A percentile compares a stretch with the other conserved stretches of the same genome.
Conservation (phyloP, 345 rosid species). For the Hibiscus tridactylites region DNA sequence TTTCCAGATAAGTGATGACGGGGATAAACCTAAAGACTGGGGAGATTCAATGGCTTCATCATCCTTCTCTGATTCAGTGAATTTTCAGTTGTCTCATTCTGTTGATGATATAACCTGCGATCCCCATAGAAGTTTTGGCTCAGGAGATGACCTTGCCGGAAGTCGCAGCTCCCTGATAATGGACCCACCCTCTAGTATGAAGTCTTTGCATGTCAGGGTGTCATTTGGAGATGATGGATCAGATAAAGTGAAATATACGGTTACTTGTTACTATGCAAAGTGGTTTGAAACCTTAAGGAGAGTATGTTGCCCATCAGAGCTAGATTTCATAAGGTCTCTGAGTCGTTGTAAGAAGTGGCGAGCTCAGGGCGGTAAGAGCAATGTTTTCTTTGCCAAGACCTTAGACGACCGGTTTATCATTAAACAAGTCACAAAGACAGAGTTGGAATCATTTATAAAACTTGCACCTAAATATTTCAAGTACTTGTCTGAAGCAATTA, state of each 20-base stretch:
- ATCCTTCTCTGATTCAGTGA: constrained; percentile 34
- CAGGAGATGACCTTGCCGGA: constrained; percentile 50
- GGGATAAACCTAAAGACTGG: constrained; percentile 28
- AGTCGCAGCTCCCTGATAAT: constrained; percentile 47
- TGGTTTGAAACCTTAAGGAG: constrained; percentile 79
- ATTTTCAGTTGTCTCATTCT: constrained; percentile 28
- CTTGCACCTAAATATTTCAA: constrained; percentile 84
- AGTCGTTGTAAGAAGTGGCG: constrained; percentile 99
- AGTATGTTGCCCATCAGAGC: constrained; percentile 82
- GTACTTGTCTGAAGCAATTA: constrained; percentile 70
- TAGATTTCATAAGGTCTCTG: constrained; percentile 81
- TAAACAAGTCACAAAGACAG: constrained; percentile 96
- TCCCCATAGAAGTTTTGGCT: constrained; percentile 45
- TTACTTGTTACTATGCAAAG: constrained; percentile 79
- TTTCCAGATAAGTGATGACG: constrained; percentile 40
- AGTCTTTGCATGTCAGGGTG: constrained; percentile 63
- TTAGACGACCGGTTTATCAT: constrained; percentile 89
- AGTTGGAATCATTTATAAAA: constrained; percentile 84
- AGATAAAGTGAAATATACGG: constrained; percentile 67
- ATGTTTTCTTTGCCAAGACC: constrained; percentile 96
- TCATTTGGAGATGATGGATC: constrained; percentile 68
- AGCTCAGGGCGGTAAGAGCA: constrained; percentile 99
- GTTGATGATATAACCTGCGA: constrained; percentile 46
- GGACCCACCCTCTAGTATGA: constrained; percentile 60
- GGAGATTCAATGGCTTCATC: constrained; percentile 46